Percentiles rank a stretch among this genome's conserved stretches.
Conservation (phyloP, 441 rosid species). For the Aquilaria agallochum region DNA sequence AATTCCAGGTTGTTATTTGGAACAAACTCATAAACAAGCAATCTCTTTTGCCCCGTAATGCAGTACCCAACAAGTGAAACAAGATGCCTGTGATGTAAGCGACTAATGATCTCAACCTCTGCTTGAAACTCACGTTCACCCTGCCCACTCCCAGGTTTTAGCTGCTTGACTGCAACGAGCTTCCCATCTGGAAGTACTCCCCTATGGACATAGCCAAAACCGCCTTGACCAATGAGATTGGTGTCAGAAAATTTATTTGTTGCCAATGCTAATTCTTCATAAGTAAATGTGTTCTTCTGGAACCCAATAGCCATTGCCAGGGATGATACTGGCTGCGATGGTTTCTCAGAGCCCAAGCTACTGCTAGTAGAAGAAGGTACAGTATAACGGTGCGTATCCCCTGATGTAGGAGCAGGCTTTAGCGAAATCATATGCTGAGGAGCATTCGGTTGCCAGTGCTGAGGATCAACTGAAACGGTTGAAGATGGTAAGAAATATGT, state of each 20-base stretch:
- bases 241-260: slow-evolving; percentile 44
- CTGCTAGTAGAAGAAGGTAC: slow-evolving; percentile 23
- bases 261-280: slow-evolving; percentile 50
- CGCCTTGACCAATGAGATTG: slow-evolving; percentile 71
- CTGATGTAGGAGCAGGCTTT: slow-evolving; percentile 23
- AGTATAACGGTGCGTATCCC: slow-evolving; percentile 12
- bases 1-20: slow-evolving; percentile 53
- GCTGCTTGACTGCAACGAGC: slow-evolving; percentile 56
- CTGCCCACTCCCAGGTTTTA: slow-evolving; percentile 68
- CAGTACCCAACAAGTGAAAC: slow-evolving; percentile 67
- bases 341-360: slow-evolving; percentile 32
- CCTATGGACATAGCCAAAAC: slow-evolving; percentile 69
- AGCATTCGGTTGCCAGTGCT: slow-evolving; percentile 35
- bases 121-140: slow-evolving; percentile 76
- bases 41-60: slow-evolving; percentile 40
- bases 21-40: slow-evolving; percentile 74
- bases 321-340: slow-evolving; percentile 20
- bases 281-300: slow-evolving; percentile 38
- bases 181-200: slow-evolving; percentile 56
- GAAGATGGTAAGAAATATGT: slow-evolving; percentile 2
- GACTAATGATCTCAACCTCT: slow-evolving; percentile 57
- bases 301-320: slow-evolving; percentile 28
- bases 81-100: slow-evolving; percentile 69
- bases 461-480: slow-evolving; percentile 25
- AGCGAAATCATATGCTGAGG: slow-evolving; percentile 20